Conservation (phyloP, 2,329 filamentous ascomycete genomes). For the Neurospora sp. region DNA sequence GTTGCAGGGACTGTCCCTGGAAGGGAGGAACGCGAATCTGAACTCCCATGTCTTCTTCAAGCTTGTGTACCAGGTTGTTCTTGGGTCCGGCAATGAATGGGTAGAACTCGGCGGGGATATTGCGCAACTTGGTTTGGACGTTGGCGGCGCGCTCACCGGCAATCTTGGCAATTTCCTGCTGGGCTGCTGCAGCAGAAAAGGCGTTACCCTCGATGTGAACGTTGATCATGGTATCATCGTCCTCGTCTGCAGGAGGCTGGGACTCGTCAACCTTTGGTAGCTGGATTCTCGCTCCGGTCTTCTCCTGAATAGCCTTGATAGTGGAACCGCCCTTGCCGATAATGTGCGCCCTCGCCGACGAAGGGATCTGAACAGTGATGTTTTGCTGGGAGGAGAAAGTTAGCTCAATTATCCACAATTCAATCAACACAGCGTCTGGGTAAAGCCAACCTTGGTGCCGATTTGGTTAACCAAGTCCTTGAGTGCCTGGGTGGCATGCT, state of each 20-base stretch:
- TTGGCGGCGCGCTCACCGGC: constrained; percentile 78
- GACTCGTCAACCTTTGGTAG: constrained; percentile 71
- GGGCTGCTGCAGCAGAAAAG: constrained; percentile 74
- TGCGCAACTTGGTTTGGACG: constrained; percentile 70
- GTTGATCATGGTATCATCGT: constrained; percentile 74
- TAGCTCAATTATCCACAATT: neutral
- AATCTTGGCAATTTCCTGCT: constrained; percentile 76
- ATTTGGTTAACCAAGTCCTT: constrained; percentile 85
- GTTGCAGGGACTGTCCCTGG: constrained; percentile 62
- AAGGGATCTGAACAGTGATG: constrained; percentile 72
- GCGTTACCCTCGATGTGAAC: constrained; percentile 87
- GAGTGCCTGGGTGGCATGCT: constrained; percentile 77
- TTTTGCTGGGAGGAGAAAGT: constrained; percentile 27
- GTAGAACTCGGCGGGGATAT: constrained; percentile 85
- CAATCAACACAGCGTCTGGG: constrained; percentile 2
- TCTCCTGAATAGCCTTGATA: constrained; percentile 82
- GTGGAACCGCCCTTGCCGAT: constrained; percentile 87
- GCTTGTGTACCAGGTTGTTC: constrained; percentile 54
- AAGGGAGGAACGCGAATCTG: constrained; percentile 77
- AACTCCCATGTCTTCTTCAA: constrained; percentile 66
- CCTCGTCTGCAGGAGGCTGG: constrained; percentile 45
- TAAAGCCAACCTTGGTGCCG: constrained; percentile 59
- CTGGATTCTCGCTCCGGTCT: constrained; percentile 82
- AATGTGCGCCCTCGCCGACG: constrained; percentile 76
- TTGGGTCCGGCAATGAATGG: constrained; percentile 83